These are phyloP conservation scores for Fusarium pseudograminearum DNA, from an alignment of 2,329 filamentous ascomycete genomes.

Conservation along the genomic window DNA sequence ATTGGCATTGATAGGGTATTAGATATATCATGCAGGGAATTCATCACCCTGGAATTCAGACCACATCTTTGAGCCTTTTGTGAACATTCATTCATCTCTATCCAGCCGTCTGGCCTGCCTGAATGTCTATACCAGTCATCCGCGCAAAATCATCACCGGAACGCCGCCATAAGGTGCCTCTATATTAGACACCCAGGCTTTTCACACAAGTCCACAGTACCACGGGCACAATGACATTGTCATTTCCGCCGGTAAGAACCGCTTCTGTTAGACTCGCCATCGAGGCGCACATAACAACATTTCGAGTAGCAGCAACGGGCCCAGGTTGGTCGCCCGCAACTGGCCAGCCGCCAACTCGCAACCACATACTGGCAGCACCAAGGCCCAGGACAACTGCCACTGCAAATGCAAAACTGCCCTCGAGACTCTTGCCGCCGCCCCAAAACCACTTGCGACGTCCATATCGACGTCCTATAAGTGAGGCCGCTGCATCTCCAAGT, in stretches of 20 bases:
- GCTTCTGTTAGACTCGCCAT: slow-evolving; percentile 93
- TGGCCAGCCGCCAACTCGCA: slow-evolving; percentile 81
- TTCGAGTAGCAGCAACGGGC: slow-evolving; percentile 62
- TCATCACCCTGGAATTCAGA: slow-evolving; percentile 5
- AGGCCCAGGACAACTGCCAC: slow-evolving; percentile 82
- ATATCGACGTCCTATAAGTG: slow-evolving; percentile 86
- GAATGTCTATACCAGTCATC: slow-evolving; percentile 23
- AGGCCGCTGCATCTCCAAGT: slow-evolving; percentile 93
- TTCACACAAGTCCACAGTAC: slow-evolving; percentile 93
- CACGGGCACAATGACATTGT: slow-evolving; percentile 97
- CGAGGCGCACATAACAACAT: slow-evolving; percentile 77
- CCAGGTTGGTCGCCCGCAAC: slow-evolving; percentile 59
- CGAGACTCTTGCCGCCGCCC: slow-evolving; percentile 95
- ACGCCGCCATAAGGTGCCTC: slow-evolving; percentile 30
- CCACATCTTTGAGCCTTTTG: slow-evolving; percentile 23
- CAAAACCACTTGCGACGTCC: slow-evolving; percentile 94
- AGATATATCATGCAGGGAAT: slow-evolving; percentile 21
- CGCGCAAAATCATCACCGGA: slow-evolving; percentile 8
- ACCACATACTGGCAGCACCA: slow-evolving; percentile 76
- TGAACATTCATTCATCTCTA: slow-evolving; percentile 44
- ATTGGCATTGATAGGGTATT: slow-evolving; percentile 31
- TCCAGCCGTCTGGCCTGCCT: slow-evolving; percentile 15
- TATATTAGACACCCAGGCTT: slow-evolving; percentile 70
- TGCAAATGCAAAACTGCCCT: slow-evolving; percentile 87
- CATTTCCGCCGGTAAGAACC: slow-evolving; percentile 94